Evolutionary conservation across 495 filamentous ascomycete species (phyloP).

Genomic region (Tuber microsphaerosporum): DNA sequence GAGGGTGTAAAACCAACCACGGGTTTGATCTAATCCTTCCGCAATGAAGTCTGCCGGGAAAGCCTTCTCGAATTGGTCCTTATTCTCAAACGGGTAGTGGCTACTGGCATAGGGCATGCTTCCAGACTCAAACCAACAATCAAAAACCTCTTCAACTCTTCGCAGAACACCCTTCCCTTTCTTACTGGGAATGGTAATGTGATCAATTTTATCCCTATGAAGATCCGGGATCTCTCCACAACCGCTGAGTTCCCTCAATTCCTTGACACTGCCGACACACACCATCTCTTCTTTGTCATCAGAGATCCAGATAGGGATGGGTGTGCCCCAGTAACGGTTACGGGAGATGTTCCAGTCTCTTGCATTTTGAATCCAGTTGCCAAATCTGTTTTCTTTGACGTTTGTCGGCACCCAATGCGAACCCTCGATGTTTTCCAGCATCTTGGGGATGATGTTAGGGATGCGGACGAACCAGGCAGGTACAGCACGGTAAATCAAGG

Average conservation of each 20-base stretch:
- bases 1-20: conserved; percentile 97
- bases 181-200: conserved; percentile 93
- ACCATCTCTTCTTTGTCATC: conserved; percentile 80
- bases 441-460: conserved; percentile 72
- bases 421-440: conserved; percentile 80
- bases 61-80: conserved; percentile 67
- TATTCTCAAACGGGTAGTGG: conserved; percentile 93
- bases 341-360: conserved; percentile 95
- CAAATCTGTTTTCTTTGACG: conserved; percentile 87
- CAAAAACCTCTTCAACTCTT: conserved; percentile 85
- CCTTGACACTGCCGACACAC: conserved; percentile 76
- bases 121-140: conserved; percentile 78
- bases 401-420: conserved; percentile 92
- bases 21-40: conserved; percentile 87
- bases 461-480: conserved; percentile 95
- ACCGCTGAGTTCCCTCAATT: conserved; percentile 81
- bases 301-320: conserved; percentile 85
- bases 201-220: conserved; percentile 88
- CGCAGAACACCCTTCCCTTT: conserved; percentile 77
- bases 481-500: conserved; percentile 88
- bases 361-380: conserved; percentile 81
- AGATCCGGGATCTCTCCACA: conserved; percentile 84
- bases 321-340: conserved; percentile 96
- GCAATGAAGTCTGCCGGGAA: conserved; percentile 98
- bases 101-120: conserved; percentile 93